Percentiles rank a stretch among this genome's conserved stretches.
Evolutionary conservation across 306 rosid species (phyloP).

Genomic region (Oxytropis ochrocephala): DNA sequence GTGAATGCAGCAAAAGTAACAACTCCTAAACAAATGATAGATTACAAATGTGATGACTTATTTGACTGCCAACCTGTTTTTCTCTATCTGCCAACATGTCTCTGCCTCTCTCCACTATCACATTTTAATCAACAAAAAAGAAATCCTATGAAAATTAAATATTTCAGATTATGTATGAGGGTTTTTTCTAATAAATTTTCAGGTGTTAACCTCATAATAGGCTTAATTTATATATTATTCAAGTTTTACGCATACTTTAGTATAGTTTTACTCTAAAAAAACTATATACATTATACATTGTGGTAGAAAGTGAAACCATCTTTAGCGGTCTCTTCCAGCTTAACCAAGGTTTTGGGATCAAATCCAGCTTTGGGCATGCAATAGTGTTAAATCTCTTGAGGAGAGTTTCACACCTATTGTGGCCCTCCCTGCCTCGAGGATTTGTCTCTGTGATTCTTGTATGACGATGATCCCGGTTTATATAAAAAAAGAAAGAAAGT

Average conservation of each 20-base stretch:
- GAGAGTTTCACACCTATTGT: too few species aligned
- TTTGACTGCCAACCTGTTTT: constrained; percentile 26
- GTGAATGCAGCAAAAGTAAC: not conserved
- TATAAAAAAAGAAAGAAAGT: too few species aligned
- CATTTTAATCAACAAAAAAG: constrained; percentile 16
- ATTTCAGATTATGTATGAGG: not conserved
- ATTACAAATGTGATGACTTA: constrained; percentile 12
- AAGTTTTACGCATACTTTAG: not conserved
- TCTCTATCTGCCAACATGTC: constrained; percentile 37
- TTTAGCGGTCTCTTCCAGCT: too few species aligned
- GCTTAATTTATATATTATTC: not conserved
- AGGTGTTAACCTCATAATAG: not conserved
- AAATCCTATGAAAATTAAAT: not conserved
- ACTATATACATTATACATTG: too few species aligned
- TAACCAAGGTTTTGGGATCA: too few species aligned
- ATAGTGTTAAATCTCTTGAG: too few species aligned
- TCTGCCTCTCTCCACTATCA: constrained; percentile 17
- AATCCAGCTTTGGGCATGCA: too few species aligned
- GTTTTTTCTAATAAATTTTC: not conserved
- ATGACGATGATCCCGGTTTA: too few species aligned
- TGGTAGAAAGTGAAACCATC: too few species aligned
- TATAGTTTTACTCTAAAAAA: too few species aligned
- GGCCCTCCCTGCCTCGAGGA: too few species aligned
- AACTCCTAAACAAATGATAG: not conserved
- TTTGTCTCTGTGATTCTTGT: too few species aligned